Base-by-base conservation (phyloP, 2,329 filamentous ascomycete species). In the Microcera coccophila region DNA sequence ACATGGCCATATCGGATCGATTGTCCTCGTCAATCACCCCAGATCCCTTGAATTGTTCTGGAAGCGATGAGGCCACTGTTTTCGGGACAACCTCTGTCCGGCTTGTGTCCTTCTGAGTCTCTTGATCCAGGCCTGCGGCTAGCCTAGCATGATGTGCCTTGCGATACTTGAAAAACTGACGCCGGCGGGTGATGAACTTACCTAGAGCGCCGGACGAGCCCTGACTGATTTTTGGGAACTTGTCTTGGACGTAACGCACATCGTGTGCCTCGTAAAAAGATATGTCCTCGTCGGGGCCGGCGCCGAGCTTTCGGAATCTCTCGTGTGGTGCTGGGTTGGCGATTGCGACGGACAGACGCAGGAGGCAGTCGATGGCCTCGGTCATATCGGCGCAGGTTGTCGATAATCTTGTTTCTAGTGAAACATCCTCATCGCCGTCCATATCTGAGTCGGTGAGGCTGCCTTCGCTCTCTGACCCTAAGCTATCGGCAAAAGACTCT, bases 111-210 rank as follows among this genome's bases (percentile, higher is more conserved):
- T 11, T 47, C 5, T 53, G 38, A 4, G 26, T 50, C 2, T 53
- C 38, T 8, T 33, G 14, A 5, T 59, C 49, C 1, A 65, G 43
- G 0, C 58, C 62, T 4, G 49, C 37, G 1, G 50, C 50, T 0
- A 68, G 36, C 28, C 65, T 70, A 1, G 44, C 28, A 29, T 60
- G 62, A 42, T 71, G 65, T 9, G 60, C 49, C 42, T 66, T 55
- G 5, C 65, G 57, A 28, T 69, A 70, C 15, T 59, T 62, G 16
- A 72, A 58, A 29, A 65, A 64, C 4, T 64, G 62, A 4, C 63
- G 58, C 4, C 62, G 55, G 10, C 52, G 48, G 1, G 67, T 62
- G 14, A 68, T 67, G 0, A 59, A 65, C 21, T 42, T 53, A 0
- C 64, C 64, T 0, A 72, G 44, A 1, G 58, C 52, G 3, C 50